Conservation (phyloP, 2,329 filamentous ascomycete species). For the Ophidiomyces ophidiicola region DNA sequence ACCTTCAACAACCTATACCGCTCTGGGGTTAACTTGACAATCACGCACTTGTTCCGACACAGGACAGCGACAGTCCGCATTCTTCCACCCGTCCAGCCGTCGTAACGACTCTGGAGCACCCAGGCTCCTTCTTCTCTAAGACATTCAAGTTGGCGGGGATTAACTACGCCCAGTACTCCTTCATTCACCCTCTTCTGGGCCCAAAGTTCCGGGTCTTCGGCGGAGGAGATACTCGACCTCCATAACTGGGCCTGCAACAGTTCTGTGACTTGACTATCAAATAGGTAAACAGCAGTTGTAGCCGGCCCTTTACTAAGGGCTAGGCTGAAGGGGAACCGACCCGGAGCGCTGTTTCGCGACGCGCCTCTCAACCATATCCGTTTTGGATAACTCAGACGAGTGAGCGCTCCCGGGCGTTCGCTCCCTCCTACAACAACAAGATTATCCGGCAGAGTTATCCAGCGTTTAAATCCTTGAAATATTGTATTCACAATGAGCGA, state of each 20-base stretch:
- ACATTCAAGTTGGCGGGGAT: conserved; percentile 91
- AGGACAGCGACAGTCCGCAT: conserved; percentile 4
- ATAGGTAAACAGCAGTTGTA: conserved; percentile 24
- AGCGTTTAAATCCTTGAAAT: neutral
- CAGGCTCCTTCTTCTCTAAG: conserved; percentile 30
- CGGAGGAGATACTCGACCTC: conserved; percentile 94
- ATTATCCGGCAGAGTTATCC: no score
- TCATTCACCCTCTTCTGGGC: conserved; percentile 79
- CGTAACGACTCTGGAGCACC: conserved; percentile 31
- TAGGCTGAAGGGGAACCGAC: conserved; percentile 28
- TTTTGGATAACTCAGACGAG: conserved; percentile 12
- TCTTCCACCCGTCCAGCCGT: conserved; percentile 13
- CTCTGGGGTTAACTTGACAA: conserved; percentile 2
- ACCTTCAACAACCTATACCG: conserved; percentile 1
- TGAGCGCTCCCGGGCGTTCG: conserved; percentile 14
- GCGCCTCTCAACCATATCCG: conserved; percentile 16
- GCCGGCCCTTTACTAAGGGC: conserved; percentile 33
- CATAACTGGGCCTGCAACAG: conserved; percentile 58
- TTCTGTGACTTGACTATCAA: conserved; percentile 26
- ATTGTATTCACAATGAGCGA: conserved; percentile 34
- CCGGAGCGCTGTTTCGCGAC: conserved; percentile 17
- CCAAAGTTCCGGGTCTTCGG: conserved; percentile 87
- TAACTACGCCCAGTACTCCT: conserved; percentile 57
- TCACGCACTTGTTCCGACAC: conserved; percentile 8
- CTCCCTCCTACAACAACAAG: conserved; percentile 8